Conservation (phyloP, 2,329 filamentous ascomycete genomes). For the Pestalotiopsis sp. region DNA sequence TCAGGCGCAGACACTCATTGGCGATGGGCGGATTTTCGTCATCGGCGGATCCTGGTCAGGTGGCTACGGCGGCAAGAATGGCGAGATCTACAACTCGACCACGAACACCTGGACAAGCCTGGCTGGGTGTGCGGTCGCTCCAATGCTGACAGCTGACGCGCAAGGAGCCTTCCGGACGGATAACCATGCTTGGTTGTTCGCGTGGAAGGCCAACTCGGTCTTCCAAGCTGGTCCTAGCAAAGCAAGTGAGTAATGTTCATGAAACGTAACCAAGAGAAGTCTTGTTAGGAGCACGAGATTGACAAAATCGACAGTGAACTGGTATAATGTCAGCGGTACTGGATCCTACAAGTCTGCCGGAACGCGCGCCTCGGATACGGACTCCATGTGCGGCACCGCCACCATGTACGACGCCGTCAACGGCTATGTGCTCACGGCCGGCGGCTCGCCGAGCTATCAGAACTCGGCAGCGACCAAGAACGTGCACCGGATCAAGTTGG, state of each 20-base stretch:
- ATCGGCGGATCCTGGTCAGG: slow-evolving; percentile 62
- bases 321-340: slow-evolving; percentile 46
- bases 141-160: slow-evolving; percentile 51
- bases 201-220: slow-evolving; percentile 46
- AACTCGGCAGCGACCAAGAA: slow-evolving; percentile 38
- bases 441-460: slow-evolving; percentile 47
- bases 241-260: slow-evolving; percentile 24
- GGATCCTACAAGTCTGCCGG: slow-evolving; percentile 44
- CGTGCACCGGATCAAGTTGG: slow-evolving; percentile 48
- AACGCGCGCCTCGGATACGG: slow-evolving; percentile 38
- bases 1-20: slow-evolving; percentile 50
- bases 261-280: not conserved
- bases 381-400: slow-evolving; percentile 53
- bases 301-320: slow-evolving; percentile 42
- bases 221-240: slow-evolving; percentile 54
- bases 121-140: slow-evolving; percentile 41
- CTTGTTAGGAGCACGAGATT: not conserved
- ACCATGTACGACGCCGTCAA: slow-evolving; percentile 53
- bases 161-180: slow-evolving; percentile 46
- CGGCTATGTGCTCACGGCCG: slow-evolving; percentile 52
- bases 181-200: slow-evolving; percentile 57
- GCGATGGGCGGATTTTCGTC: slow-evolving; percentile 56
- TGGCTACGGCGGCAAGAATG: slow-evolving; percentile 51
- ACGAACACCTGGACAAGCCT: slow-evolving; percentile 49
- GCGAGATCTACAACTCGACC: slow-evolving; percentile 52